A percentile compares a stretch with the other conserved stretches of the same genome.
These are phyloP conservation scores for Colletotrichum eleusines DNA, from an alignment of 2,329 filamentous ascomycete species.

Conservation along the genomic window DNA sequence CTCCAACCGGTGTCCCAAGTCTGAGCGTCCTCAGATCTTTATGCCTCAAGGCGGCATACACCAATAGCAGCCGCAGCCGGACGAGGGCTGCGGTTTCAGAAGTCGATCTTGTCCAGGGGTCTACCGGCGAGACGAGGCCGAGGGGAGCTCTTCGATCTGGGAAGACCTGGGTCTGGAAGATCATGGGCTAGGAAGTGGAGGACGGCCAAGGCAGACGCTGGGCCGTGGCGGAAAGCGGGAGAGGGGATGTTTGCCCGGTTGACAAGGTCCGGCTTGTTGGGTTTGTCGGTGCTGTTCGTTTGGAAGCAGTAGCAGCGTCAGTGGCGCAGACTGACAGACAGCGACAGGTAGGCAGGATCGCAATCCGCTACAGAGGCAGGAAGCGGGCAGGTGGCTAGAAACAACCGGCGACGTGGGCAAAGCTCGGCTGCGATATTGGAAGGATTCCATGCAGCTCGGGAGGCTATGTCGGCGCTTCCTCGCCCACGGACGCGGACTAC, in stretches of 20 bases:
- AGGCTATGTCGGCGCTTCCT: conserved; percentile 42
- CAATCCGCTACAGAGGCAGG: neutral
- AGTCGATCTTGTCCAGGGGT: conserved; percentile 42
- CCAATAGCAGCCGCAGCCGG: conserved; percentile 34
- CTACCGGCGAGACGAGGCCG: conserved; percentile 38
- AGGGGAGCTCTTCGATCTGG: conserved; percentile 25
- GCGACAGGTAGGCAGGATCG: neutral
- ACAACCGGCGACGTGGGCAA: conserved; percentile 24
- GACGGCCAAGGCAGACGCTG: conserved; percentile 3
- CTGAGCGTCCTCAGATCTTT: conserved; percentile 41
- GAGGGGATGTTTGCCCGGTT: conserved; percentile 17
- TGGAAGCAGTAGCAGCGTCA: conserved; percentile 15
- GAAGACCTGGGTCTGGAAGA: conserved; percentile 33
- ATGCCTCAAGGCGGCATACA: conserved; percentile 39
- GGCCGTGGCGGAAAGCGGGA: conserved; percentile 23
- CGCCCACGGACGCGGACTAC: conserved; percentile 28
- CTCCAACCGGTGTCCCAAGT: conserved; percentile 34
- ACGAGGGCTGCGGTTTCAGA: conserved; percentile 42
- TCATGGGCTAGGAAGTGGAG: conserved; percentile 23
- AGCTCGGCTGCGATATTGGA: conserved; percentile 38
- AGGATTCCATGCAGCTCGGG: conserved; percentile 38
- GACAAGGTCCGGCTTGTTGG: conserved; percentile 29
- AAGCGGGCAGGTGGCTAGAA: conserved; percentile 16
- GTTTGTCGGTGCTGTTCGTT: conserved; percentile 31
- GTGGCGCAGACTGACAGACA: conserved; percentile 22